Evolutionary conservation across 345 rosid genomes (phyloP).

Genomic region (Eucalyptus viminalis): DNA sequence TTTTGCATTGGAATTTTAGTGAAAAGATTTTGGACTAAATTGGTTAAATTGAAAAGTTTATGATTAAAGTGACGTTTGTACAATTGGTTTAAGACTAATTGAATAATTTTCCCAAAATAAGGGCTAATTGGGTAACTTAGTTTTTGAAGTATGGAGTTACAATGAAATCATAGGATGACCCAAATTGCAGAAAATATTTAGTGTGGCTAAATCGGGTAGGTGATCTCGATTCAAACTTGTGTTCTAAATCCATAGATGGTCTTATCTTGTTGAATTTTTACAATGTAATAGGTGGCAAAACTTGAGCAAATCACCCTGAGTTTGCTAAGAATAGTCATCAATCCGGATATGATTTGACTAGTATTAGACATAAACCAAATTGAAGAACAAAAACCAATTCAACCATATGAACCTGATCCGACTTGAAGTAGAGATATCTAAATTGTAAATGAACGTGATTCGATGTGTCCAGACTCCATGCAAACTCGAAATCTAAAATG

Average conservation of each 20-base stretch:
- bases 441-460: neutral
- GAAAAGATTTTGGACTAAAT: neutral
- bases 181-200: neutral
- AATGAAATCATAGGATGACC: neutral
- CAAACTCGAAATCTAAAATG: neutral
- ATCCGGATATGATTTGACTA: neutral
- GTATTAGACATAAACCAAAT: neutral
- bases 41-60: neutral
- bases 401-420: neutral
- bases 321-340: neutral
- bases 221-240: neutral
- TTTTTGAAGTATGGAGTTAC: neutral
- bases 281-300: neutral
- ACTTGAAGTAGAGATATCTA: neutral
- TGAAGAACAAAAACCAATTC: neutral
- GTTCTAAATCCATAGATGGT: neutral
- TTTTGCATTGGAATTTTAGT: neutral
- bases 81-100: neutral
- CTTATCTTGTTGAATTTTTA: neutral
- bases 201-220: neutral
- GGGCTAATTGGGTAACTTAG: too few species aligned
- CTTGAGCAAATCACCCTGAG: neutral
- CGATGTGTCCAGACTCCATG: neutral
- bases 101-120: neutral
- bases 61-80: neutral